These are phyloP conservation scores for Sphenostylis stenocarpa DNA, from an alignment of 306 rosid genomes.

Conservation along the genomic window DNA sequence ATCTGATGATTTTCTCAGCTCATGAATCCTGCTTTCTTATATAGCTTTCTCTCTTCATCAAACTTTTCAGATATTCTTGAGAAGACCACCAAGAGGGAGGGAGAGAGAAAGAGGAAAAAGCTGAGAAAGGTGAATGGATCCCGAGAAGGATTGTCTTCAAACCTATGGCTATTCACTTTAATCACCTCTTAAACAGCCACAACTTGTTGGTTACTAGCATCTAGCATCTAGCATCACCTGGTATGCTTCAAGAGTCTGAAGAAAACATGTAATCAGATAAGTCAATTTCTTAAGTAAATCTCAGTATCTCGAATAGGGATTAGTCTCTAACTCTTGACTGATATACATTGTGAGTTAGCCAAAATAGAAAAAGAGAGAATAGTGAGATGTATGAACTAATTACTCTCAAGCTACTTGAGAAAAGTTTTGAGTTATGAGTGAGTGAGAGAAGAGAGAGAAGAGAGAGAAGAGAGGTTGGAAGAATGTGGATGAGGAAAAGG, in stretches of 20 bases:
- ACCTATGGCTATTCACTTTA: neutral
- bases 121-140: conserved; percentile 22
- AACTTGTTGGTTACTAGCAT: neutral
- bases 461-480: conserved; percentile 30
- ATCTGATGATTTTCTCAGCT: conserved; percentile 24
- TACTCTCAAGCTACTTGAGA: conserved; percentile 11
- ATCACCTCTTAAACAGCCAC: neutral
- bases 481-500: conserved; percentile 62
- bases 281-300: neutral
- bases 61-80: conserved; percentile 23
- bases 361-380: neutral
- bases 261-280: neutral
- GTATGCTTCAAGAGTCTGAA: conserved; percentile 14
- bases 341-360: neutral
- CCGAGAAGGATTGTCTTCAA: conserved; percentile 29
- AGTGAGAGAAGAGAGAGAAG: conserved; percentile 20
- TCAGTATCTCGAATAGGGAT: neutral
- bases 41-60: conserved; percentile 22
- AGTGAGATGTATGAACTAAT: neutral
- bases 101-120: neutral
- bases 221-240: neutral
- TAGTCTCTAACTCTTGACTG: neutral
- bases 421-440: conserved; percentile 31
- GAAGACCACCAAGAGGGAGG: neutral
- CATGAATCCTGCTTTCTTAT: conserved; percentile 15